Conservation (phyloP, 208 protist genomes). For the Acanthamoeba lenticulata region DNA sequence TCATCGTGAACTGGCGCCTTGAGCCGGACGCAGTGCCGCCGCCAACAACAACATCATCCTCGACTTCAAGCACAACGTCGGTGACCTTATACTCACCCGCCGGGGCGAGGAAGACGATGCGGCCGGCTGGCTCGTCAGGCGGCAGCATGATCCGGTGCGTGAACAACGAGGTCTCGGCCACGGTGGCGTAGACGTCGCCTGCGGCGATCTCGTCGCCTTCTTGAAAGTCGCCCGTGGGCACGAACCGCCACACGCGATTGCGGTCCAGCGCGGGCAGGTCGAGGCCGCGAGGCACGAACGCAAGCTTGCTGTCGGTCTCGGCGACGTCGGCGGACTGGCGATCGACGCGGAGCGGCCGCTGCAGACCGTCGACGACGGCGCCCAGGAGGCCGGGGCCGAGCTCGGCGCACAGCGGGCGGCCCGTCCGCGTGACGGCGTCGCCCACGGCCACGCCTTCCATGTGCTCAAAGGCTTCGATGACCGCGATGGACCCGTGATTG, state of each 20-base stretch:
- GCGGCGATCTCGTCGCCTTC: conserved; percentile 80
- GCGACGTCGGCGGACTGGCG: conserved; percentile 93
- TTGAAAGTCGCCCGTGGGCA: conserved; percentile 79
- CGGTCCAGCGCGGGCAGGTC: conserved; percentile 95
- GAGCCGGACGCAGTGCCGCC: not conserved
- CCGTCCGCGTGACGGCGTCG: conserved; percentile 98
- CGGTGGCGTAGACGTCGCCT: conserved; percentile 81
- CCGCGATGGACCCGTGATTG: not conserved
- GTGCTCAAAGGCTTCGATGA: not conserved
- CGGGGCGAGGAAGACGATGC: conserved; percentile 72
- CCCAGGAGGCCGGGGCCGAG: conserved; percentile 99
- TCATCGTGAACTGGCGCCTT: conserved; percentile 77
- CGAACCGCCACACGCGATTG: conserved; percentile 96
- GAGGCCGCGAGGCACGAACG: conserved; percentile 99
- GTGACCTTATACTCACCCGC: conserved; percentile 77
- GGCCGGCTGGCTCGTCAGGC: conserved; percentile 73
- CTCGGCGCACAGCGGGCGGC: conserved; percentile 99
- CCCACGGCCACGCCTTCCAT: conserved; percentile 96
- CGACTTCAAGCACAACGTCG: not conserved
- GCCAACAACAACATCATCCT: not conserved
- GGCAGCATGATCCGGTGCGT: conserved; percentile 80
- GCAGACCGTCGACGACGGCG: conserved; percentile 99
- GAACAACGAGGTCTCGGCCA: conserved; percentile 81
- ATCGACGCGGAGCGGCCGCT: conserved; percentile 96
- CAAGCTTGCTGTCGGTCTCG: conserved; percentile 67